These are phyloP conservation scores for Trichosanthes truncata DNA, from an alignment of 306 rosid genomes.

Conservation along the genomic window DNA sequence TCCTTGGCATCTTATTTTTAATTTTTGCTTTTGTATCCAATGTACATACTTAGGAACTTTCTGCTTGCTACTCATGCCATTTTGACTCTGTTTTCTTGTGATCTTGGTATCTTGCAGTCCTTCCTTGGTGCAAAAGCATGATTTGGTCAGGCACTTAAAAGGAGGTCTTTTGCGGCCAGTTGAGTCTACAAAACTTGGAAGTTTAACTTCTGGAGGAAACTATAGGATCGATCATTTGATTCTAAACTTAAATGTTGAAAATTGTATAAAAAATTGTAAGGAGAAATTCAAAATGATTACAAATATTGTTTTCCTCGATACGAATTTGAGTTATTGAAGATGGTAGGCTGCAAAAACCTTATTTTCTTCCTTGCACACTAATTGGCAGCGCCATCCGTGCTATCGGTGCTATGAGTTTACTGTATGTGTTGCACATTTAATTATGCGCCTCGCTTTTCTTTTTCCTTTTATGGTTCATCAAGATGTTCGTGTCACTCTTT, in stretches of 20 bases:
- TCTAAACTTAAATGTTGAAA: conserved; percentile 31
- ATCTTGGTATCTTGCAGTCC: conserved; percentile 37
- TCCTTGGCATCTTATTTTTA: background rate
- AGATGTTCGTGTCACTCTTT: background rate
- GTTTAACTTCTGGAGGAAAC: conserved; percentile 22
- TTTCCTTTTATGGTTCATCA: background rate
- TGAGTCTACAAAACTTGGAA: conserved; percentile 20
- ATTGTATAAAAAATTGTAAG: conserved; percentile 27
- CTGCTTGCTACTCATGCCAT: background rate
- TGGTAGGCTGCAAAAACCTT: background rate
- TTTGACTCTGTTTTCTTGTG: background rate
- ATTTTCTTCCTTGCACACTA: conserved; percentile 3
- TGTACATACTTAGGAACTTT: background rate
- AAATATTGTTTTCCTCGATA: conserved; percentile 24
- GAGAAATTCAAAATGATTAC: conserved; percentile 14
- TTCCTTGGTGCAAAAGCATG: conserved; percentile 55
- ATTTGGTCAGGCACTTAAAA: conserved; percentile 3
- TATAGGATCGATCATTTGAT: conserved; percentile 26
- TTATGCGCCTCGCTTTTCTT: background rate
- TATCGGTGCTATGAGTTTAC: background rate
- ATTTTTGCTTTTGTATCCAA: background rate
- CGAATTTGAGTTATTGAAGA: conserved; percentile 9
- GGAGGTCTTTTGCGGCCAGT: conserved; percentile 16
- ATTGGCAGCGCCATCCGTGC: background rate
- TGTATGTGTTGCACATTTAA: background rate